Percentiles rank a stretch among this genome's conserved stretches.
Evolutionary conservation across 495 filamentous ascomycete genomes (phyloP).

Genomic region (Rhypophila decipiens): DNA sequence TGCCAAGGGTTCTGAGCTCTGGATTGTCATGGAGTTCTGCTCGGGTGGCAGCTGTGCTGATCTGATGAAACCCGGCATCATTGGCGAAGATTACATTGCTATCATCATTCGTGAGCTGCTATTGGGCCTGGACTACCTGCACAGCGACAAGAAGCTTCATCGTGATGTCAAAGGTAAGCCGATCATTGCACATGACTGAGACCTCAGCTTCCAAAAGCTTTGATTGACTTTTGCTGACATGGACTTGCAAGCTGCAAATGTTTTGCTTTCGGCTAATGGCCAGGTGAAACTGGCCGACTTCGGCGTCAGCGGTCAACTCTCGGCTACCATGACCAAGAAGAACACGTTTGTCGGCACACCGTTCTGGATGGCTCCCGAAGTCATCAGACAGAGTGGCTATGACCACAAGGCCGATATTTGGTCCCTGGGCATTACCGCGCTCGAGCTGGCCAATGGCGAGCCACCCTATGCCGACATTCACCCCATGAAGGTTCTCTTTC

Average conservation of each 20-base stretch:
- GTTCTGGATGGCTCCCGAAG: constrained; percentile 99
- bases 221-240: no score
- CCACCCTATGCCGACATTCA: constrained; percentile 96
- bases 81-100: constrained; percentile 88
- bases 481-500: constrained; percentile 96
- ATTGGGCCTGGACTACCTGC: constrained; percentile 84
- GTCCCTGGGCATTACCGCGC: constrained; percentile 96
- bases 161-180: constrained; percentile 86
- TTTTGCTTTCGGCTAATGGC: constrained; percentile 78
- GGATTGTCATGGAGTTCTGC: constrained; percentile 97
- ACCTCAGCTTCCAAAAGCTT: no score
- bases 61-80: constrained; percentile 85
- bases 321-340: constrained; percentile 98
- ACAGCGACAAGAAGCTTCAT: constrained; percentile 91
- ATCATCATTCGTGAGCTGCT: constrained; percentile 90
- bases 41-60: constrained; percentile 89
- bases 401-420: constrained; percentile 99
- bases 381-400: constrained; percentile 97
- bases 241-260: constrained; percentile 92
- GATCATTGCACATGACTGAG: neutral
- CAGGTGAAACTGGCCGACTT: constrained; percentile 98
- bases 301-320: constrained; percentile 94
- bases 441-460: constrained; percentile 88
- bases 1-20: constrained; percentile 88
- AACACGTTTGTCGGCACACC: constrained; percentile 98